phyloP scores from a whole-genome alignment of 352 stramenopile genomes.

The Pythium aristosporum region DNA sequence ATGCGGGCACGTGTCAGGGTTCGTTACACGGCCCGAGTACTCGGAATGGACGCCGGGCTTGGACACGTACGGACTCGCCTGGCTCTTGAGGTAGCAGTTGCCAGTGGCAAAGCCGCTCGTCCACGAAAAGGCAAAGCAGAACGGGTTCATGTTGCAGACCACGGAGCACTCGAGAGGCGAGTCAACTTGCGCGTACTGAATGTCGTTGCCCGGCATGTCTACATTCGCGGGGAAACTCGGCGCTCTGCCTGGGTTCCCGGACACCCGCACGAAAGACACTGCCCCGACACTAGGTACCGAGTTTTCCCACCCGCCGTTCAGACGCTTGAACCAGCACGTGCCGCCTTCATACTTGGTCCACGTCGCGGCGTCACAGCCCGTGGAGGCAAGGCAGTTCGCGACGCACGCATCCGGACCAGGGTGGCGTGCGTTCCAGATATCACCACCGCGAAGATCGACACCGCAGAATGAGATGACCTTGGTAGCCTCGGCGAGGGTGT shows the following conservation, averaged over 20 bases:
- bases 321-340: slow-evolving; percentile 12
- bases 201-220: slow-evolving; percentile 11
- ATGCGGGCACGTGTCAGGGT: slow-evolving; percentile 4
- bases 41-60: neutral
- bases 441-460: slow-evolving; percentile 4
- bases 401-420: neutral
- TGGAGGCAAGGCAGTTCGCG: neutral
- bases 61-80: too few species aligned
- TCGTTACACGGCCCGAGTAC: slow-evolving; percentile 6
- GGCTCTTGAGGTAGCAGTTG: too few species aligned
- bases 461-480: neutral
- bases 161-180: neutral
- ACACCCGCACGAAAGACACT: slow-evolving; percentile 8
- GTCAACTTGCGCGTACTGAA: neutral
- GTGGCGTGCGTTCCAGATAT: neutral
- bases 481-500: neutral
- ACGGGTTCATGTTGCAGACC: neutral
- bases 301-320: neutral
- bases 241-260: neutral
- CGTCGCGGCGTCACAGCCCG: slow-evolving; percentile 1
- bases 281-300: slow-evolving; percentile 1
- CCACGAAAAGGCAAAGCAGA: slow-evolving; percentile 7
- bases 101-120: neutral
- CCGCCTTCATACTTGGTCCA: slow-evolving; percentile 16
- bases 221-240: slow-evolving; percentile 42